Evolutionary conservation across 169 alveolate species (phyloP).

Genomic region (Plasmodium knowlesi): DNA sequence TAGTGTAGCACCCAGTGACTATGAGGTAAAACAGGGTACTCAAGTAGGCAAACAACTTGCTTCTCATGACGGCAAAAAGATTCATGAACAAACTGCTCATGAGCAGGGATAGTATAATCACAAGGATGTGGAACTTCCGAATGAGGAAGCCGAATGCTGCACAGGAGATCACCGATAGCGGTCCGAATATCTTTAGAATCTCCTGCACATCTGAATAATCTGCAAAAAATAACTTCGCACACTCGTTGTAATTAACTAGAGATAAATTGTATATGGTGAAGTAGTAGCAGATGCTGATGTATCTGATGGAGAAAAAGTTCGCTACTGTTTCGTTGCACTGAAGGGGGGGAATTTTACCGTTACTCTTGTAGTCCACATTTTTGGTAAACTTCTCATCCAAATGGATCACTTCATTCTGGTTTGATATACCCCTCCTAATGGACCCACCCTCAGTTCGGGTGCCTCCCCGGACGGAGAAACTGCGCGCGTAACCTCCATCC

Average conservation of each 20-base stretch:
- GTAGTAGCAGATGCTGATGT: constrained; percentile 63
- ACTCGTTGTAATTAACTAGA: constrained; percentile 66
- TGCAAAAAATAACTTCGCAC: constrained; percentile 66
- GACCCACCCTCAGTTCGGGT: not conserved
- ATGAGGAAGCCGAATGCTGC: constrained; percentile 50
- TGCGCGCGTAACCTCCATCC: not conserved
- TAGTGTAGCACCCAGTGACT: constrained; percentile 78
- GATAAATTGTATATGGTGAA: constrained; percentile 67
- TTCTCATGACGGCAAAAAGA: constrained; percentile 47
- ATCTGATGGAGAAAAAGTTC: constrained; percentile 34
- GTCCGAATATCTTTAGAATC: constrained; percentile 52
- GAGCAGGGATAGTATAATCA: constrained; percentile 53
- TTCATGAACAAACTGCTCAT: constrained; percentile 73
- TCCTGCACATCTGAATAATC: constrained; percentile 53
- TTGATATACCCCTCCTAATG: not conserved
- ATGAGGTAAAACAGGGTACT: constrained; percentile 75
- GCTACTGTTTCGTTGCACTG: constrained; percentile 1
- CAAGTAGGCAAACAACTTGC: constrained; percentile 66
- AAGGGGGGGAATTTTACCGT: not conserved
- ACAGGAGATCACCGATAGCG: constrained; percentile 55
- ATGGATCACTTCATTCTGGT: not conserved
- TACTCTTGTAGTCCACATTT: not conserved
- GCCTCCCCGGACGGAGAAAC: not conserved
- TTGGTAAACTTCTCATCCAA: not conserved
- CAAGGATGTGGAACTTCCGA: constrained; percentile 23